Evolutionary conservation across 352 stramenopile species (phyloP).

Genomic region (Plasmopara muralis): DNA sequence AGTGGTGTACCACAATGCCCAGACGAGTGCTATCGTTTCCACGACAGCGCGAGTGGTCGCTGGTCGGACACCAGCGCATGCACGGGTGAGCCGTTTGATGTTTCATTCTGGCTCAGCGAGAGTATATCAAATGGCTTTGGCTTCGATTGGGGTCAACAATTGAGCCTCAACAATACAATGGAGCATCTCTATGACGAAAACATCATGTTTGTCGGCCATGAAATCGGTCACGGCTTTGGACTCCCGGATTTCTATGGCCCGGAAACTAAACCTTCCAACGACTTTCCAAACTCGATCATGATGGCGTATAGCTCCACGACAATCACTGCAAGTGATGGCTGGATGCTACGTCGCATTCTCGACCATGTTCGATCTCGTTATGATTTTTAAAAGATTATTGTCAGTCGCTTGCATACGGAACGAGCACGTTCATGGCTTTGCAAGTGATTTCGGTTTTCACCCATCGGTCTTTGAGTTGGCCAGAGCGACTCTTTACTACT

Average conservation of each 20-base stretch:
- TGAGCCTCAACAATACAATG: conserved; percentile 19
- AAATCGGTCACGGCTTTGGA: conserved; percentile 20
- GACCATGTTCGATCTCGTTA: conserved; percentile 25
- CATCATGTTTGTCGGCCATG: conserved; percentile 19
- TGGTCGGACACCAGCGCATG: conserved; percentile 21
- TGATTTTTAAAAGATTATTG: conserved; percentile 11
- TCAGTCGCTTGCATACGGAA: no score
- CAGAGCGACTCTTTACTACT: no score
- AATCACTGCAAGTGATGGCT: conserved; percentile 24
- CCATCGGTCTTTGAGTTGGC: no score
- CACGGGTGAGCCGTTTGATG: conserved; percentile 17
- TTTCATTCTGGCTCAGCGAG: conserved; percentile 23
- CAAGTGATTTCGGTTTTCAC: no score
- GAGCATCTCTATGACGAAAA: conserved; percentile 11
- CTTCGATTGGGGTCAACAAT: conserved; percentile 18
- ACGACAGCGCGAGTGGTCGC: conserved; percentile 12
- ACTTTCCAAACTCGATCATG: conserved; percentile 23
- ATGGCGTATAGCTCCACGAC: conserved; percentile 22
- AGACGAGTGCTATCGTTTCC: conserved; percentile 17
- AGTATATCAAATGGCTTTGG: conserved; percentile 16
- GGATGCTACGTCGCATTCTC: conserved; percentile 29
- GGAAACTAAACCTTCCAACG: conserved; percentile 14
- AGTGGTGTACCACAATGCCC: conserved; percentile 11
- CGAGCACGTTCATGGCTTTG: no score
- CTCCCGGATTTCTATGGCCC: conserved; percentile 17